A percentile compares a stretch with the other conserved stretches of the same genome.
Evolutionary conservation across 495 filamentous ascomycete genomes (phyloP).

Genomic region (Aspergillus conjunctus): DNA sequence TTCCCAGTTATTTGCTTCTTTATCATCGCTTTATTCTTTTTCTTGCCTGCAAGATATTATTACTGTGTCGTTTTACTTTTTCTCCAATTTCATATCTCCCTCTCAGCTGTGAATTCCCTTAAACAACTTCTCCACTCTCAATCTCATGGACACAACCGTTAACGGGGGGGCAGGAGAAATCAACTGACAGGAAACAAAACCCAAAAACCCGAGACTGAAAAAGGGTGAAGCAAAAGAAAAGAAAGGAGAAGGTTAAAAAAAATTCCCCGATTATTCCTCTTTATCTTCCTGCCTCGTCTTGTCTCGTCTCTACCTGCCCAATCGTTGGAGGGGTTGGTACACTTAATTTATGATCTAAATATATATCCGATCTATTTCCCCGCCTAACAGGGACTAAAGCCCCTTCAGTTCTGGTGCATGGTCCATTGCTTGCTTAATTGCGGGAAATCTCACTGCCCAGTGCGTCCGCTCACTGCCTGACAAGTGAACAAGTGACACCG

Average conservation of each 20-base stretch:
- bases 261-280: slow-evolving; percentile 8
- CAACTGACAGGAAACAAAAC: neutral
- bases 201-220: slow-evolving; percentile 5
- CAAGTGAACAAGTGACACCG: slow-evolving; percentile 5
- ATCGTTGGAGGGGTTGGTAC: slow-evolving; percentile 23
- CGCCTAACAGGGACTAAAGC: slow-evolving; percentile 18
- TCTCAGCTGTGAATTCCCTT: neutral
- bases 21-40: slow-evolving; percentile 2
- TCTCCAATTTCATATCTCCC: slow-evolving; percentile 1
- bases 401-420: slow-evolving; percentile 21
- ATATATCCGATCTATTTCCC: slow-evolving; percentile 33
- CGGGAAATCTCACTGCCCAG: slow-evolving; percentile 10
- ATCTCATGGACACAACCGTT: slow-evolving; percentile 3
- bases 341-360: slow-evolving; percentile 28
- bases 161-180: neutral
- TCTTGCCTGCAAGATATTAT: neutral
- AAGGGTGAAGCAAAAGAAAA: neutral
- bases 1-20: neutral
- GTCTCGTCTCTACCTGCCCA: slow-evolving; percentile 16
- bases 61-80: slow-evolving; percentile 7
- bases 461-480: slow-evolving; percentile 11
- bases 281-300: slow-evolving; percentile 3
- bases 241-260: neutral
- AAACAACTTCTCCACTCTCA: neutral
- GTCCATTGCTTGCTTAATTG: slow-evolving; percentile 19